phyloP scores from a whole-genome alignment of 306 rosid genomes.

The Spatholobus suberectus region DNA sequence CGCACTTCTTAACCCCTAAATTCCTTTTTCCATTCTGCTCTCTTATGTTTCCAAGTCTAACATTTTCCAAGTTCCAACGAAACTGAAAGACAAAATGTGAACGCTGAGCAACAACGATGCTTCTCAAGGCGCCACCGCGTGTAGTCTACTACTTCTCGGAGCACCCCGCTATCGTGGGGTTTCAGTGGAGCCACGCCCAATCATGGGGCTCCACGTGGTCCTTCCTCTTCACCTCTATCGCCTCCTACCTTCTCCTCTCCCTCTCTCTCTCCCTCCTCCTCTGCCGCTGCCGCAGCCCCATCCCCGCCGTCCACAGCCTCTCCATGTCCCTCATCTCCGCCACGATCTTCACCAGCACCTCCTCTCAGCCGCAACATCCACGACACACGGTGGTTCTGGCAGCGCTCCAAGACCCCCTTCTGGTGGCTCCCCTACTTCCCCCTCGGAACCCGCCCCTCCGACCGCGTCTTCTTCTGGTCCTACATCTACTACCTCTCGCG shows the following conservation, averaged over 20 bases:
- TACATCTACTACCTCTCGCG: constrained; percentile 77
- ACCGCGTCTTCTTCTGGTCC: constrained; percentile 97
- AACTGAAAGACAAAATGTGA: background rate
- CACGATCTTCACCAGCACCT: too few species aligned
- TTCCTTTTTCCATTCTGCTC: background rate
- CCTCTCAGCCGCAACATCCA: constrained; percentile 75
- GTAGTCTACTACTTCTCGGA: constrained; percentile 71
- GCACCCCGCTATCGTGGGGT: constrained; percentile 76
- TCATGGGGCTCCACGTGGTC: constrained; percentile 96
- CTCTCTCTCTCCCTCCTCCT: constrained; percentile 46
- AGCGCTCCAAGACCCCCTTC: constrained; percentile 69
- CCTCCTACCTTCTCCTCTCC: constrained; percentile 57
- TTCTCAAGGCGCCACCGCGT: background rate
- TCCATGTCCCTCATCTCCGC: constrained; percentile 70
- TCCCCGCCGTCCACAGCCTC: constrained; percentile 81
- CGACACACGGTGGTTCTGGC: constrained; percentile 94
- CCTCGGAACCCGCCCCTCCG: constrained; percentile 82
- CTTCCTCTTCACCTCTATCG: constrained; percentile 76
- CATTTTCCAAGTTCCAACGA: background rate
- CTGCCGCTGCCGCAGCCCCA: constrained; percentile 49
- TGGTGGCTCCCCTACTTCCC: constrained; percentile 94
- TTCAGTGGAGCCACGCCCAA: constrained; percentile 85
- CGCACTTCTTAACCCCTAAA: too few species aligned
- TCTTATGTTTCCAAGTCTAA: background rate
- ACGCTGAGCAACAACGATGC: background rate